Conservation (phyloP, 2,329 filamentous ascomycete species). For the Cladorrhinum sp. region DNA sequence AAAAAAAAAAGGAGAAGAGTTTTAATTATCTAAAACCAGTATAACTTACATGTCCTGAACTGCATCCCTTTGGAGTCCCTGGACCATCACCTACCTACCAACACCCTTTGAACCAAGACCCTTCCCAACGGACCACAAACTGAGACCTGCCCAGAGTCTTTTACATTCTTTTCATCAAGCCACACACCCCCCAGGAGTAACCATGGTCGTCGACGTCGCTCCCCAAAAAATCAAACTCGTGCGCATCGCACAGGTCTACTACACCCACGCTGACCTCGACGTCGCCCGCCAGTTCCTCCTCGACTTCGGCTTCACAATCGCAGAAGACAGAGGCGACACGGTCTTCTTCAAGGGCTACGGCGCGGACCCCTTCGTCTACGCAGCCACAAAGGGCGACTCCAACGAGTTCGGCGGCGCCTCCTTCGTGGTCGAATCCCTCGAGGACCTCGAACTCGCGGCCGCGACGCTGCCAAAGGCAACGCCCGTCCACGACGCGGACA, state of each 20-base stretch:
- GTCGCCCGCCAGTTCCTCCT: constrained; percentile 36
- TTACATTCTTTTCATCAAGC: not conserved
- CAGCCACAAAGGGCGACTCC: constrained; percentile 42
- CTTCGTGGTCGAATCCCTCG: constrained; percentile 50
- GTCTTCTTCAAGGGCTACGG: constrained; percentile 57
- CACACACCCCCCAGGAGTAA: not conserved
- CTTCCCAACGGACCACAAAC: too few relatives aligned
- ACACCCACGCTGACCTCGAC: constrained; percentile 39
- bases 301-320: constrained; percentile 41
- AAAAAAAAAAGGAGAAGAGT: too few relatives aligned
- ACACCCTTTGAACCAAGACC: too few relatives aligned
- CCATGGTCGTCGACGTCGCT: not conserved
- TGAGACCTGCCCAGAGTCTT: not conserved
- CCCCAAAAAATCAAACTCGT: constrained; percentile 28
- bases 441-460: constrained; percentile 48
- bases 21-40: not conserved
- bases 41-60: not conserved
- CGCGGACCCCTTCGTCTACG: constrained; percentile 53
- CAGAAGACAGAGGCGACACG: constrained; percentile 34
- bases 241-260: constrained; percentile 38
- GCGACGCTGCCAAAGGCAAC: constrained; percentile 40
- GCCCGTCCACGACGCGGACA: constrained; percentile 42
- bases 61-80: too few relatives aligned
- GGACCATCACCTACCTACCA: too few relatives aligned
- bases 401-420: constrained; percentile 51